A percentile compares a stretch with the other conserved stretches of the same genome.
Conservation (phyloP, 2,329 filamentous ascomycete genomes). For the Ceratocystis lukuohia region DNA sequence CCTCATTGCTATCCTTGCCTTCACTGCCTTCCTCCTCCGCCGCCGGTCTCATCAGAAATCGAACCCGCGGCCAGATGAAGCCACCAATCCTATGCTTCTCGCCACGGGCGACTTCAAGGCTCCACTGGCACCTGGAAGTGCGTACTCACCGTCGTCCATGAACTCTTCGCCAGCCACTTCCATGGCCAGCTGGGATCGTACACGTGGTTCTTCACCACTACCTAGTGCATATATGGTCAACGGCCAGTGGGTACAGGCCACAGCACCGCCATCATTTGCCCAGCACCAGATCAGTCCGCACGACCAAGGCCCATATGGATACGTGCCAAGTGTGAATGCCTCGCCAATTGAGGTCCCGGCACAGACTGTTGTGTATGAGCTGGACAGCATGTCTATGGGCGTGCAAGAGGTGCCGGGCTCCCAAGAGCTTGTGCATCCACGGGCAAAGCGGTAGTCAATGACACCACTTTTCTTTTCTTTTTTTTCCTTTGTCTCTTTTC, state of each 20-base stretch:
- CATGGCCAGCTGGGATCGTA: conserved; percentile 14
- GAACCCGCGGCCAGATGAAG: not conserved
- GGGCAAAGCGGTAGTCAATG: conserved; percentile 4
- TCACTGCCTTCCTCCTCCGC: conserved; percentile 25
- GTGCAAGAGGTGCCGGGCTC: conserved; percentile 16
- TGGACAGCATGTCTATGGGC: conserved; percentile 12
- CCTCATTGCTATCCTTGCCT: conserved; percentile 22
- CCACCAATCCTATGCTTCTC: conserved; percentile 10
- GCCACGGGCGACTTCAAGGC: conserved; percentile 7
- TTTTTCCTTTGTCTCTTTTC: not conserved
- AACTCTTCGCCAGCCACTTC: conserved; percentile 8
- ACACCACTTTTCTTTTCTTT: not conserved
- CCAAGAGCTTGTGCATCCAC: conserved; percentile 16
- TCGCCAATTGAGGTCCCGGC: conserved; percentile 11
- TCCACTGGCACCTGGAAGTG: not conserved
- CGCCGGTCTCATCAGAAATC: conserved; percentile 20
- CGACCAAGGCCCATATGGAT: not conserved
- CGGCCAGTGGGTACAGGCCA: conserved; percentile 13
- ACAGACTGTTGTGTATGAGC: conserved; percentile 15
- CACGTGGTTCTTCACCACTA: conserved; percentile 6
- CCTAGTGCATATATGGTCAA: conserved; percentile 12
- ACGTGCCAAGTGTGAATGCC: conserved; percentile 6
- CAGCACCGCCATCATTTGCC: not conserved
- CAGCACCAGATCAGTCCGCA: not conserved
- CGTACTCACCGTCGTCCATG: not conserved